Conservation (phyloP, 345 rosid genomes). For the Camelina neglecta region DNA sequence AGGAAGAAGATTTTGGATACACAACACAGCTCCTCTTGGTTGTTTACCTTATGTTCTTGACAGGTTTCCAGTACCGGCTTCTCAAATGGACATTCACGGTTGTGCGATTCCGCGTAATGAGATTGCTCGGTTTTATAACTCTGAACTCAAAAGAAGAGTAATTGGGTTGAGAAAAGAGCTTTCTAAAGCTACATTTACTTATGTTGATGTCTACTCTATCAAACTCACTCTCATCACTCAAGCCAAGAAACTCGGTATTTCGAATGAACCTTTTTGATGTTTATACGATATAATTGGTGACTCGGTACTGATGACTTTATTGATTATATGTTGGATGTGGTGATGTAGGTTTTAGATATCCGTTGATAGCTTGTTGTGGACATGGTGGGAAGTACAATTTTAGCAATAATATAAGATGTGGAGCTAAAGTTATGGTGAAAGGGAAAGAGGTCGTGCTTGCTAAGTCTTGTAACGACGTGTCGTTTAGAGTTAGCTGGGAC, state of each 20-base stretch:
- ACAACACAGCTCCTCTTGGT: slow-evolving; percentile 79
- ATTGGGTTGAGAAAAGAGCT: slow-evolving; percentile 57
- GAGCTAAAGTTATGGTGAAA: slow-evolving; percentile 47
- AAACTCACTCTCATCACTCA: slow-evolving; percentile 62
- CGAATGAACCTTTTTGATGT: background rate
- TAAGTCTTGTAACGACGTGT: slow-evolving; percentile 61
- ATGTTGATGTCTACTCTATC: slow-evolving; percentile 64
- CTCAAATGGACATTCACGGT: slow-evolving; percentile 58
- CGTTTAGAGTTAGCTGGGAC: slow-evolving; percentile 63
- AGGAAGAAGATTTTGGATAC: slow-evolving; percentile 71
- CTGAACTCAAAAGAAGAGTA: slow-evolving; percentile 47
- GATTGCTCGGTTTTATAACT: slow-evolving; percentile 60
- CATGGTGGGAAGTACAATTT: slow-evolving; percentile 76
- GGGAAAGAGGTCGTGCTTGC: slow-evolving; percentile 56
- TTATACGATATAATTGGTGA: no score
- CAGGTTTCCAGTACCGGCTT: slow-evolving; percentile 44
- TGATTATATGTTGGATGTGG: background rate
- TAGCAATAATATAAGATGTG: slow-evolving; percentile 53
- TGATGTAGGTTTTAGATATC: slow-evolving; percentile 52
- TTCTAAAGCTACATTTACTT: slow-evolving; percentile 58
- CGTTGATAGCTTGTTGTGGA: slow-evolving; percentile 71
- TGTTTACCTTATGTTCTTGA: slow-evolving; percentile 65
- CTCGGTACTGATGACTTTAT: slow-evolving; percentile 6
- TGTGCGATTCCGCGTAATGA: slow-evolving; percentile 70
- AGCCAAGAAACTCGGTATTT: slow-evolving; percentile 56